Conservation (phyloP, 148 eudicot genomes). For the Camellia lanceoleosa region DNA sequence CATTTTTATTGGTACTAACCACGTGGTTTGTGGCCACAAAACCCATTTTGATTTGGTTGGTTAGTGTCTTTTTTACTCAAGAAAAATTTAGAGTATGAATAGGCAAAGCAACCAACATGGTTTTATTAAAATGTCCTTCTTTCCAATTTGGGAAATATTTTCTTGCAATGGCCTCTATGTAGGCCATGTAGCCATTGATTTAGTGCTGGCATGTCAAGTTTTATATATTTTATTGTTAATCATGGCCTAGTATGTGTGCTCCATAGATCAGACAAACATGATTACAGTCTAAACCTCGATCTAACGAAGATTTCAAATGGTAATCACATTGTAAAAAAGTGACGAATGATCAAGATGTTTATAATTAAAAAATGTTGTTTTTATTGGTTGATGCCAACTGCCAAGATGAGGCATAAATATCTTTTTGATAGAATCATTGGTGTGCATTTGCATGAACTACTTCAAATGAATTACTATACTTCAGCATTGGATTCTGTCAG, state of each 20-base stretch:
- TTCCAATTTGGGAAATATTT: conserved; percentile 24
- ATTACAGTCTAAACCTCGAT: conserved; percentile 21
- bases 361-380: background rate
- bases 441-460: conserved; percentile 9
- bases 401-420: background rate
- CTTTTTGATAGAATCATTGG: background rate
- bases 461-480: background rate
- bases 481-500: conserved; percentile 13
- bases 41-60: background rate
- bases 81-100: background rate
- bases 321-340: conserved; percentile 24
- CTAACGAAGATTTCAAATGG: conserved; percentile 11
- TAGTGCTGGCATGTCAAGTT: conserved; percentile 10
- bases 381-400: conserved; percentile 6
- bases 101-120: conserved; percentile 14
- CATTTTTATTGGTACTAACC: conserved; percentile 25
- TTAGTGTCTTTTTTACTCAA: background rate
- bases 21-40: conserved; percentile 23
- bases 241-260: conserved; percentile 7
- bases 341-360: background rate
- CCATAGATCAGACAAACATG: conserved; percentile 22
- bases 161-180: background rate
- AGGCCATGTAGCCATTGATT: conserved; percentile 19
- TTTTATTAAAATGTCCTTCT: conserved; percentile 7
- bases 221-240: background rate